Evolutionary conservation across 2,329 filamentous ascomycete genomes (phyloP).

Genomic region (Delphinella strobiligena): DNA sequence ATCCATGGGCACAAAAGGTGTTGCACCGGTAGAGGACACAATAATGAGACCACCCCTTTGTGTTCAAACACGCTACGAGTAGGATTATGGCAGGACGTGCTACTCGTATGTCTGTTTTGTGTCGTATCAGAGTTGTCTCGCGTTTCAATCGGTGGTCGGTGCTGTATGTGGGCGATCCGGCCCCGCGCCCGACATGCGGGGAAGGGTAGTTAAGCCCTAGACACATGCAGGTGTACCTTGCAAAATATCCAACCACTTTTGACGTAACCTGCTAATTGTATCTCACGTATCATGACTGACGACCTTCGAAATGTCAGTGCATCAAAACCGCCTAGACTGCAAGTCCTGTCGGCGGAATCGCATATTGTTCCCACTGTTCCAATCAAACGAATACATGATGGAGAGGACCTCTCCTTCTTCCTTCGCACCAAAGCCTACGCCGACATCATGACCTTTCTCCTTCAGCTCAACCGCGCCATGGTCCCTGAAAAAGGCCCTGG

Average conservation of each 20-base stretch:
- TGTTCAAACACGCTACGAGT: no score
- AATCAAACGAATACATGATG: slow-evolving; percentile 72
- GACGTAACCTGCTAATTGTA: slow-evolving; percentile 4
- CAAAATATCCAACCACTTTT: no score
- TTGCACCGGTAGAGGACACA: no score
- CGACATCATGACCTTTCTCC: slow-evolving; percentile 74
- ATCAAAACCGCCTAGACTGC: slow-evolving; percentile 13
- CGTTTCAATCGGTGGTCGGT: no score
- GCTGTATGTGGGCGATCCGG: no score
- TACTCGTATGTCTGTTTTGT: no score
- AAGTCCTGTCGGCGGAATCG: slow-evolving; percentile 33
- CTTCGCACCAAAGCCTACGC: slow-evolving; percentile 70
- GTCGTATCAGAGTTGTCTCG: no score
- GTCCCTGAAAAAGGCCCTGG: slow-evolving; percentile 50
- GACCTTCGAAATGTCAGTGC: slow-evolving; percentile 10
- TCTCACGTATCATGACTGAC: slow-evolving; percentile 7
- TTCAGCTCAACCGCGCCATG: slow-evolving; percentile 82
- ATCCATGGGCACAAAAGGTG: no score
- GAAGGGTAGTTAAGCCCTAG: no score
- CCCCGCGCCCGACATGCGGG: neutral
- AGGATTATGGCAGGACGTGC: no score
- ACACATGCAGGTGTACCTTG: no score
- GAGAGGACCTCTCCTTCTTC: slow-evolving; percentile 69
- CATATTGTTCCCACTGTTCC: slow-evolving; percentile 54
- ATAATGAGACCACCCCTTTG: no score